Evolutionary conservation across 371 early-diverging fungal genomes (phyloP), one percentile per base, ranked within the genome.

Genomic region (Apophysomyces variabilis): DNA sequence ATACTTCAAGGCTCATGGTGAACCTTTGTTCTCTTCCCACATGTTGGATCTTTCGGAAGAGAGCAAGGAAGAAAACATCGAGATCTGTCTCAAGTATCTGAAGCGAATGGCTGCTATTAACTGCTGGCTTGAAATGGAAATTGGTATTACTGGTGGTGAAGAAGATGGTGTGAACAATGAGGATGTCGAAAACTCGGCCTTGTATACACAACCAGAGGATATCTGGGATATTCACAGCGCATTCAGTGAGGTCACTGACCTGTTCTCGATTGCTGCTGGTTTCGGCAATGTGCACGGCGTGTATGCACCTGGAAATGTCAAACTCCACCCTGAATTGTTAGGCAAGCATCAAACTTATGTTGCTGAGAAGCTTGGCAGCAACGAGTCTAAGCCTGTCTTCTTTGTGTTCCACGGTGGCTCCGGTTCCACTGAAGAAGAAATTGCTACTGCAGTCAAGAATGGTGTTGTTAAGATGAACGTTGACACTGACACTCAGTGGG

Each of bases 391-490:
- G 86, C 96, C 96, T 39, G 90, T 96, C 74, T 92, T 80, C 85
- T 93, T 96, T 66, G 96, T 96, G 74, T 96, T 96, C 94, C 96
- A 96, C 84, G 96, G 96, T 72, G 96, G 96, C 41, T 95, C 95
- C 11, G 96, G 96, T 59, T 94, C 94, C 50, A 84, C 91, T 60
- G 83, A 88, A 69, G 68, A 87, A n/a, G 96, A 96, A 73, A 95
- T 96, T 75, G 66, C 83, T 67, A 90, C 90, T 13, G 96, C 95
- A 58, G 94, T 96, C 56, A 44, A 63, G 58, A 76, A 88, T 74
- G 96, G 96, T 72, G 94, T 95, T 56, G 86, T 96, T 83, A 96
- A 96, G 92, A 96, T 96, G 96, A 96, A 96, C 82, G 93, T 95
- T 69, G 96, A 95, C 73, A 83, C 80, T 62, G 83, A 83, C 62